phyloP scores from a whole-genome alignment of 192 early-diverging fungal species.

The Pecoramyces ruminantium region DNA sequence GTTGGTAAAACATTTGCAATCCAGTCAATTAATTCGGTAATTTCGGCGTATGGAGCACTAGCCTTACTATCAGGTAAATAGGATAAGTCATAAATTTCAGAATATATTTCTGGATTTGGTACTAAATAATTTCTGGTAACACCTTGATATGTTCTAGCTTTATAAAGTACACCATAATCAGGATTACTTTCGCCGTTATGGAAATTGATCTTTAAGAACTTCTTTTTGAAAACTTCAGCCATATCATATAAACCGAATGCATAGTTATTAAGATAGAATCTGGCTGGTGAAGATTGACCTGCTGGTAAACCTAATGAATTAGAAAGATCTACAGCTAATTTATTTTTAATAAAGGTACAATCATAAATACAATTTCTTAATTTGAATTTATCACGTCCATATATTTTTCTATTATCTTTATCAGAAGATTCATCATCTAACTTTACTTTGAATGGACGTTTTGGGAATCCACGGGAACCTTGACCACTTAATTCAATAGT shows the following conservation, averaged over 20 bases:
- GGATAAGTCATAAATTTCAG: neutral
- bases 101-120: neutral
- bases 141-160: neutral
- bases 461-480: neutral
- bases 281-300: neutral
- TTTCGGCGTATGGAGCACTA: neutral
- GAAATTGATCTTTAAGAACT: neutral
- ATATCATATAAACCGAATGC: neutral
- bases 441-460: neutral
- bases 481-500: neutral
- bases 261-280: neutral
- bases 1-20: neutral
- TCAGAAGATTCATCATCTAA: neutral
- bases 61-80: neutral
- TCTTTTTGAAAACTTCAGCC: neutral
- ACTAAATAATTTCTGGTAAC: neutral
- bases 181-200: neutral
- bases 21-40: neutral
- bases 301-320: neutral
- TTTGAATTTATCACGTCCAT: neutral
- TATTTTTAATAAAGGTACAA: neutral
- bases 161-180: neutral
- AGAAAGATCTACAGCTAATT: neutral
- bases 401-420: neutral
- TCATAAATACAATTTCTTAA: neutral